These are phyloP conservation scores for Alternaria sp. DNA, from an alignment of 2,329 filamentous ascomycete genomes.

Conservation along the genomic window DNA sequence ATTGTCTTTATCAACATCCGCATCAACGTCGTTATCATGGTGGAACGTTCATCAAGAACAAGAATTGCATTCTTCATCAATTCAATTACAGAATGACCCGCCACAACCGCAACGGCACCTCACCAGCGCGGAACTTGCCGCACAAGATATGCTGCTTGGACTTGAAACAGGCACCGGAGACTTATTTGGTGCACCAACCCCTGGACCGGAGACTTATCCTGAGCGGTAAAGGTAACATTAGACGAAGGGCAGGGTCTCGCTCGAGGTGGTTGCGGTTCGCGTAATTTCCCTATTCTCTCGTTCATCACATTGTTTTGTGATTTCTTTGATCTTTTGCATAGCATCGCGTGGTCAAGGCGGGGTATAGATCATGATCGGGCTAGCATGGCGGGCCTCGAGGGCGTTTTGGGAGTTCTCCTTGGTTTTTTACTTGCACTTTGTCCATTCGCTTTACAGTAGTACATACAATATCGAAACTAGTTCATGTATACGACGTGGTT, in stretches of 20 bases:
- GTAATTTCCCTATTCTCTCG: background rate
- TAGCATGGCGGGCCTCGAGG: background rate
- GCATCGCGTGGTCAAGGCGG: background rate
- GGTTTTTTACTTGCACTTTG: background rate
- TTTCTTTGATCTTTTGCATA: background rate
- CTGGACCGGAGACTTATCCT: slow-evolving; percentile 1
- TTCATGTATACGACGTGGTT: background rate
- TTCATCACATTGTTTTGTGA: background rate
- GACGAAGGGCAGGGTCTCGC: background rate
- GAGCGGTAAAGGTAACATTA: background rate
- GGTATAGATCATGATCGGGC: background rate
- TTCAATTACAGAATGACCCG: background rate
- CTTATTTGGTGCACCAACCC: background rate
- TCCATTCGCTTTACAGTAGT: background rate
- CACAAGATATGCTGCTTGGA: background rate
- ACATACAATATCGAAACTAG: background rate
- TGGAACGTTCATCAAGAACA: background rate
- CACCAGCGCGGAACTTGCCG: background rate
- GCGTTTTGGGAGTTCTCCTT: background rate
- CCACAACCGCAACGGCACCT: background rate
- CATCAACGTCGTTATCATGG: background rate
- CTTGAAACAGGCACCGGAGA: background rate
- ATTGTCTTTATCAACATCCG: background rate
- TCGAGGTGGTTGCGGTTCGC: background rate
- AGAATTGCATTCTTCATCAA: background rate